These are phyloP conservation scores for Vaucheria bursata DNA, from an alignment of 352 stramenopile genomes.

Conservation along the genomic window DNA sequence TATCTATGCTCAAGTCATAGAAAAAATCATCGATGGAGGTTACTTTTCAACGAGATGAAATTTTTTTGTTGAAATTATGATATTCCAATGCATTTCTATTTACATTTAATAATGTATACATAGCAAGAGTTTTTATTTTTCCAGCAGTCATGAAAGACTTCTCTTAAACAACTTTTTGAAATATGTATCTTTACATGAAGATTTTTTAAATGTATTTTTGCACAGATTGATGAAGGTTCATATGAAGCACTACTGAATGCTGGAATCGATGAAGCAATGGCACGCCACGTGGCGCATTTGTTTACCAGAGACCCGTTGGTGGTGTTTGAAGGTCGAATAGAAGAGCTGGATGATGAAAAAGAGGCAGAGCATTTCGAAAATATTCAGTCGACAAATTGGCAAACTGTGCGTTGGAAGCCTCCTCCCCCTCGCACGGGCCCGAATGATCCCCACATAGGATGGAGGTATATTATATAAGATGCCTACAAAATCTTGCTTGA, in stretches of 20 bases:
- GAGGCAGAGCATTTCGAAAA: conserved; percentile 91
- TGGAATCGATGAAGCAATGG: conserved; percentile 84
- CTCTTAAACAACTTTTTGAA: too few species aligned
- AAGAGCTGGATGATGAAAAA: conserved; percentile 12
- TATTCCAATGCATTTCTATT: too few species aligned
- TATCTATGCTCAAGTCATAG: too few species aligned
- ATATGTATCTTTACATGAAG: too few species aligned
- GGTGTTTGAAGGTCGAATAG: conserved; percentile 58
- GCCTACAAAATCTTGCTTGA: too few species aligned
- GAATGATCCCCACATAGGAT: conserved; percentile 66
- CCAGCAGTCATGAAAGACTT: too few species aligned
- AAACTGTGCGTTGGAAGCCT: conserved; percentile 98
- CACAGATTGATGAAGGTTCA: neutral
- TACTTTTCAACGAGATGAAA: too few species aligned
- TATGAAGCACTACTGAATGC: conserved; percentile 59
- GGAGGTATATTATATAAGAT: conserved; percentile 47
- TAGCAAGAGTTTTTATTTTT: too few species aligned
- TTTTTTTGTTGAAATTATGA: too few species aligned
- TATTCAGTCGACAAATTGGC: conserved; percentile 99
- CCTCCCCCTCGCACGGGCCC: conserved; percentile 67
- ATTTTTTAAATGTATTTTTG: too few species aligned
- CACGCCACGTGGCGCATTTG: conserved; percentile 93
- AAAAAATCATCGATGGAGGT: too few species aligned
- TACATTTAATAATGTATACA: too few species aligned
- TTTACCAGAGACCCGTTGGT: conserved; percentile 60